These are phyloP conservation scores for Leccinum pellstonianum DNA, from an alignment of 768 basidiomycete species.

Conservation along the genomic window DNA sequence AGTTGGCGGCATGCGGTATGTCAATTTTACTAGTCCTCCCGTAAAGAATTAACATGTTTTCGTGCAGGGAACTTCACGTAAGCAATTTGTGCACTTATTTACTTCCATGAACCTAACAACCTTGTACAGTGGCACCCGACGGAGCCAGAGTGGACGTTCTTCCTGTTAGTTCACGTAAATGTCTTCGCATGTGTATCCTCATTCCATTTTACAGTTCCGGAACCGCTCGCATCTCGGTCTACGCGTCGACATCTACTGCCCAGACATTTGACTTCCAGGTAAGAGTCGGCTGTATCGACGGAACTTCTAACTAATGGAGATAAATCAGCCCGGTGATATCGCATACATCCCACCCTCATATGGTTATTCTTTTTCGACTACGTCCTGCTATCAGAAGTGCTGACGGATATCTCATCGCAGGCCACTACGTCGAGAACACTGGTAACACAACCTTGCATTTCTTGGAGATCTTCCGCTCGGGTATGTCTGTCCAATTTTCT, in stretches of 20 bases:
- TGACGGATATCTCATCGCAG: conserved; percentile 26
- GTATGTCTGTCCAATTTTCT: conserved; percentile 26
- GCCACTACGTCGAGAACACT: conserved; percentile 69
- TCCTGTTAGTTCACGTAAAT: conserved; percentile 30
- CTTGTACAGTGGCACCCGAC: conserved; percentile 49
- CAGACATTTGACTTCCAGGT: conserved; percentile 47
- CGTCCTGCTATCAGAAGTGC: neutral
- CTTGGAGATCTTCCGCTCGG: conserved; percentile 62
- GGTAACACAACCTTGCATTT: conserved; percentile 57
- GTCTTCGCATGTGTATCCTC: neutral
- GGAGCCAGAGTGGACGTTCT: conserved; percentile 47
- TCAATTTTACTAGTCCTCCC: neutral
- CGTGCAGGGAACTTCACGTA: conserved; percentile 45
- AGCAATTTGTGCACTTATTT: conserved; percentile 14
- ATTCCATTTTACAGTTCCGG: conserved; percentile 32
- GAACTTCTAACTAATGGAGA: neutral
- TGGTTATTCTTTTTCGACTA: conserved; percentile 9
- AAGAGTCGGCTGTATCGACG: neutral
- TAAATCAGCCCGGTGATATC: conserved; percentile 31
- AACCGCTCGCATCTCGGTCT: conserved; percentile 42
- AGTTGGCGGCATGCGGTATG: conserved; percentile 58
- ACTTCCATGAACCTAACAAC: neutral
- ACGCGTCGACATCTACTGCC: conserved; percentile 40
- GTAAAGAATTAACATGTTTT: neutral
- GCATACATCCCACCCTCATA: conserved; percentile 28